Evolutionary conservation across 208 protist species (phyloP), one percentile per base, ranked within the genome.

Genomic region (Leishmania major): DNA sequence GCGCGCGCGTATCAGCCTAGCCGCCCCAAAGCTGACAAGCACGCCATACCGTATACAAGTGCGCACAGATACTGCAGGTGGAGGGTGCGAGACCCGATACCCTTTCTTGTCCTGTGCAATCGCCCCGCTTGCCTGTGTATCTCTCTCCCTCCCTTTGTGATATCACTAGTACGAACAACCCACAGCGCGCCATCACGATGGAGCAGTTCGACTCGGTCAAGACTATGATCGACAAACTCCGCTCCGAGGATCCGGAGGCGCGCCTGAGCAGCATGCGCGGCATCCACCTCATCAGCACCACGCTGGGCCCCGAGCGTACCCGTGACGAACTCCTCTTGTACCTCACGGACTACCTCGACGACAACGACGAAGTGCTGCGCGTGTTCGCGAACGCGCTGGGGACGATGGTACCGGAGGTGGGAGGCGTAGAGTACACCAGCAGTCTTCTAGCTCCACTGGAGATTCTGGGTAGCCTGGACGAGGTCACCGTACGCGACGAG

Each of bases 331-430:
- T 99, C 25, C 90, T 99, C 11, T 97, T 99, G 40, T 99, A 99
- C 85, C 91, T 99, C 22, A 98, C 97, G 53, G 98, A 99, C 98
- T 96, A 96, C 75, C 93, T 99, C 45, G 99, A 99, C 79, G 99
- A 99, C 88, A 99, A 99, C 88, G 99, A 99, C 84, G 99, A 99
- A 86, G 98, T 99, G 31, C 89, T 99, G 51, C 93, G 99, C 6
- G 99, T 99, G 10, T 92, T 99, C 53, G 98, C 98, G 5, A 99
- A 99, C 80, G 97, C 99, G 74, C 88, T 99, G 10, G 99, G 98
- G 35, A 99, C 98, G 67, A 99, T 99, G 93, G 93, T 99, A 45
- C 91, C 96, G 4, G 94, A 99, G 81, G 98, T 99, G 1, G 99
- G 99, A 59, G 99, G 99, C 13, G 75, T 94, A 11, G 94, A 95